Conservation (phyloP, 2,329 filamentous ascomycete species). For the Hypoxylon sp. region DNA sequence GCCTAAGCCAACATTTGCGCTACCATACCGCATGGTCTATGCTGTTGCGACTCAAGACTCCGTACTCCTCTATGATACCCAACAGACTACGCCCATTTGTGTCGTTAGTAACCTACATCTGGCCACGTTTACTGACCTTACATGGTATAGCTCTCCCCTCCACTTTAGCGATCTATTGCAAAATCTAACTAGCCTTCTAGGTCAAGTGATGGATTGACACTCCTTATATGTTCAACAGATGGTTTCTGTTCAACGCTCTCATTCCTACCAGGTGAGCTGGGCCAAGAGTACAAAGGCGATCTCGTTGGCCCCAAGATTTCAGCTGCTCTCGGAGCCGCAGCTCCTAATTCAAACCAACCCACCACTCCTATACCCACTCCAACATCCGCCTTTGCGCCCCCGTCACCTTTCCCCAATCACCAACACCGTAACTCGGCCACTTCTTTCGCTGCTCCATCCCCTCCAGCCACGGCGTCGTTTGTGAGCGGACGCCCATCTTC, state of each 20-base stretch:
- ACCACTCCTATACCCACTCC: conserved; percentile 81
- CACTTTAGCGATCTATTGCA: not conserved
- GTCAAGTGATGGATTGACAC: conserved; percentile 80
- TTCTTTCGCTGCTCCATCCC: conserved; percentile 70
- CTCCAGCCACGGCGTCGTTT: conserved; percentile 69
- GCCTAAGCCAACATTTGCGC: conserved; percentile 79
- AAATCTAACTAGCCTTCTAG: conserved; percentile 59
- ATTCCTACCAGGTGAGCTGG: conserved; percentile 86
- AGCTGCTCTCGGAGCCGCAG: conserved; percentile 54
- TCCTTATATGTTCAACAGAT: conserved; percentile 97
- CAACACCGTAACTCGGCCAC: conserved; percentile 70
- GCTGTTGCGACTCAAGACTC: conserved; percentile 97
- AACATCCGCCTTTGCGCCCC: conserved; percentile 71
- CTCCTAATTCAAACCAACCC: conserved; percentile 68
- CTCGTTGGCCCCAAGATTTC: conserved; percentile 64
- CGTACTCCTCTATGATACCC: conserved; percentile 94
- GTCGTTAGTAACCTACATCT: conserved; percentile 97
- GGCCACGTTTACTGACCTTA: conserved; percentile 95
- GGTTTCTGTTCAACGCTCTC: conserved; percentile 95
- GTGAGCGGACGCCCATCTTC: conserved; percentile 78
- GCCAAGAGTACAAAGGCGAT: conserved; percentile 81
- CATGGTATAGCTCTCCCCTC: conserved; percentile 75
- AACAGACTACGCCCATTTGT: conserved; percentile 93
- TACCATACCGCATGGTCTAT: conserved; percentile 95
- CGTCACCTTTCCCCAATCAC: conserved; percentile 69